Evolutionary conservation across 257 asterid genomes (phyloP), one percentile per base, ranked within the genome.

Genomic region (Jasminum sambac): DNA sequence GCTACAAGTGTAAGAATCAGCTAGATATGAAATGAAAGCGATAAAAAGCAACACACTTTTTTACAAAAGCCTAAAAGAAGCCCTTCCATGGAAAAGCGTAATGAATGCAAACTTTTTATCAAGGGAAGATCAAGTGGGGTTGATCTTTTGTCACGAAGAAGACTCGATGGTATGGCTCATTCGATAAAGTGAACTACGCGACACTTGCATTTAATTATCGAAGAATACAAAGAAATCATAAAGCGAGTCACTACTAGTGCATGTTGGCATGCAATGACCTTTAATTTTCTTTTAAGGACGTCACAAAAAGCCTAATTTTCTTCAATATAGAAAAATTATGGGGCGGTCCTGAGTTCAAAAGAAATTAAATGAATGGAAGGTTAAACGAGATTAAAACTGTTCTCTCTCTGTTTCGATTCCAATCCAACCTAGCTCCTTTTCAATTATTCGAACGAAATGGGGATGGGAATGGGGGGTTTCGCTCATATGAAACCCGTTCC

Each of bases 41-140:
- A 65, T 66, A 57, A 70, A 77, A 80, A 74, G 78, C 39, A 40
- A 8, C 21, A 46, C 36, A 77, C 82, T 77, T 80, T 80, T 55
- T 21, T 80, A 50, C 77, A 66, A 66, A 73, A 79, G 69, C 43
- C 43, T 70, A 19, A 52, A 19, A 63, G 36, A 64, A 42, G 30
- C 42, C 67, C 57, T 73, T 72, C 72, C 64, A 59, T 11, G 39
- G 67, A 68, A 78, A 78, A 81, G 80, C 58, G 30, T 52, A 69
- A 75, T 75, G 69, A 76, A 76, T 76, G 71, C 69, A 73, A 70
- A 67, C 78, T 75, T 78, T 81, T 73, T 43, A 74, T 71, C 67
- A 67, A 63, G 82, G 82, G 71, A 70, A 55, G 26, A 30, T 41
- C 11, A 67, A 64, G 71, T 43, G 64, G 11, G 58, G n/a, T 34